Conservation (phyloP, 2,329 filamentous ascomycete species). For the Furcasterigmium furcatum region DNA sequence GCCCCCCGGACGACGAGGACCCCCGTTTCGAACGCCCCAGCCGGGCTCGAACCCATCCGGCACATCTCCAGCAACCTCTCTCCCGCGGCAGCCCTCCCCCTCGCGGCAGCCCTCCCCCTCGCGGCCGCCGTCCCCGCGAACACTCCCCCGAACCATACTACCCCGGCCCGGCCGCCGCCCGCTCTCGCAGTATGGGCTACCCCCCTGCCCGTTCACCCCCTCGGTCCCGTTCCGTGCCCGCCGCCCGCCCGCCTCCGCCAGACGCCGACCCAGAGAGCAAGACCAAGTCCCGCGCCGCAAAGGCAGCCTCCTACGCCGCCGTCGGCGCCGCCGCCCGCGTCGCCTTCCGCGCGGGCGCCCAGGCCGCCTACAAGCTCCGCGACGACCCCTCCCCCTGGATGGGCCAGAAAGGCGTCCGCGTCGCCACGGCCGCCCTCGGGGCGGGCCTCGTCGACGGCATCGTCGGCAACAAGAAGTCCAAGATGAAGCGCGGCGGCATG, state of each 20-base stretch:
- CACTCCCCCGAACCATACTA: conserved; percentile 4
- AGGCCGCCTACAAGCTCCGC: conserved; percentile 43
- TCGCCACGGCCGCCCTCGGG: conserved; percentile 45
- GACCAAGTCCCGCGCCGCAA: conserved; percentile 5
- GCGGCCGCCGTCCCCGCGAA: conserved; percentile 3
- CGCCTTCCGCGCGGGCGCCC: conserved; percentile 43
- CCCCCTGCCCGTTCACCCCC: too few relatives aligned
- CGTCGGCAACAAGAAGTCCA: conserved; percentile 28
- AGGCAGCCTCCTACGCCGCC: conserved; percentile 11
- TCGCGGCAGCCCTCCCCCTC: neutral
- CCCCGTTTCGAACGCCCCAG: neutral
- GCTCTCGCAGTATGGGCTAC: neutral
- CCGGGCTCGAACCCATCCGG: neutral
- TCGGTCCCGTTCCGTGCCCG: conserved; percentile 3
- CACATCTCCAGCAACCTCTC: neutral
- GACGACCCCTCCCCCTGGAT: conserved; percentile 43
- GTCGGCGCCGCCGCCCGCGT: conserved; percentile 35
- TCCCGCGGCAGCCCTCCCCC: neutral
- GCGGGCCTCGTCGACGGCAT: conserved; percentile 46
- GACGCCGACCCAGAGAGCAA: conserved; percentile 11
- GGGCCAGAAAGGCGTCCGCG: conserved; percentile 43
- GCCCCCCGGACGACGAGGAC: conserved; percentile 1
- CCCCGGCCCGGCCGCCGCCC: neutral
- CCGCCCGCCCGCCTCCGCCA: neutral
- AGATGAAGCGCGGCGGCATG: conserved; percentile 11